Base-by-base conservation (phyloP, 139 green algal genomes). In the Asterochloris sp. region DNA sequence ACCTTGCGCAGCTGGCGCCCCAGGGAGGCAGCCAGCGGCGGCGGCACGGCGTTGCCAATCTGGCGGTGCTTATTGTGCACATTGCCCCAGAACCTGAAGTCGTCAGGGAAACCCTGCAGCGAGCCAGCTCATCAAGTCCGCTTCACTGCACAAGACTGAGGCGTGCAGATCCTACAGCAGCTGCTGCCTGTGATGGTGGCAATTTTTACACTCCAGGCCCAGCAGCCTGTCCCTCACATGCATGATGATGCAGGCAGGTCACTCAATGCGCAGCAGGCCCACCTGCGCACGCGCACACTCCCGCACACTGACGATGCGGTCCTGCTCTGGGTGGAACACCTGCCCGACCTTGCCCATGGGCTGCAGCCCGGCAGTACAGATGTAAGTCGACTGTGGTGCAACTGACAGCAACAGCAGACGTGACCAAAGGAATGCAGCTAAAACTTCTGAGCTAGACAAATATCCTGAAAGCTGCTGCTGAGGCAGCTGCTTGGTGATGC, bases 201-300 rank as follows among this genome's bases (percentile, higher is more conserved):
- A 54, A 54, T 6, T 54, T 54, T 2, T 2, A 54, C 38, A 54
- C 4, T 54, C 38, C 38, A 54, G 38, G 38, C 38, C 38, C 38
- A 13, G 66, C 19, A 71, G 21, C 4, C 66, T 71, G 21, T 71
- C 66, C 17, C 21, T 71, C 19, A 71, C 19, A 71, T 71, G 66
- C 19, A 21, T 23, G 19, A 71, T 26, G 19, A 13, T 71, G 66
- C 66, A 71, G 15, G 69, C 69, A 76, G 24, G 26, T 13, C 21
- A 76, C 38, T 15, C n/a, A 26, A 6, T 17, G 69, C 38, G 23
- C 16, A 60, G 69, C 19, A 77, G 19, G 23, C 80, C 73, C 66
- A 96, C 93, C 93, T 98, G 95, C 0, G 94, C 95, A n/a, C 96
- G 86, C 15, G 95, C 96, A 82, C 96, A 99, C 89, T 99, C 96